These are phyloP conservation scores for Setomelanomma holmii DNA, from an alignment of 2,329 filamentous ascomycete species.

Conservation along the genomic window DNA sequence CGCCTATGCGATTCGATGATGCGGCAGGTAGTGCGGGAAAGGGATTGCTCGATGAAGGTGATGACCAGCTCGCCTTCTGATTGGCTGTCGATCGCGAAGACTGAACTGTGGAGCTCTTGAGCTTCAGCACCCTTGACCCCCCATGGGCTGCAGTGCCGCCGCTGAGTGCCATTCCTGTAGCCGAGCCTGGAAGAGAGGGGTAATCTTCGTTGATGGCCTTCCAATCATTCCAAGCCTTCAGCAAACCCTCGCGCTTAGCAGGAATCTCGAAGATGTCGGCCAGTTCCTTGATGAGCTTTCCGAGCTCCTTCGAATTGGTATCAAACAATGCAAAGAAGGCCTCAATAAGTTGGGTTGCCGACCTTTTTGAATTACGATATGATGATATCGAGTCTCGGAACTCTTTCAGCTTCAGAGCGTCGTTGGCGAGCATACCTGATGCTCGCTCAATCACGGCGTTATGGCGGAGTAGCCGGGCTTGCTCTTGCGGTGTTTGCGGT, in stretches of 20 bases:
- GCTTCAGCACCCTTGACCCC: slow-evolving; percentile 68
- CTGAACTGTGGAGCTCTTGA: slow-evolving; percentile 74
- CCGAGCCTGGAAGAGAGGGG: slow-evolving; percentile 78
- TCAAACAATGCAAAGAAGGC: slow-evolving; percentile 88
- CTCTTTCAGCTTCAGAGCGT: slow-evolving; percentile 73
- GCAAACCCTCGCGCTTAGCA: slow-evolving; percentile 72
- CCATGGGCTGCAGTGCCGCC: slow-evolving; percentile 56
- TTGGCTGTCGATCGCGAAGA: slow-evolving; percentile 68
- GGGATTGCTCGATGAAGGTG: slow-evolving; percentile 45
- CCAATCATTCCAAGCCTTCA: slow-evolving; percentile 93
- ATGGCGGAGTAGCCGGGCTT: slow-evolving; percentile 81
- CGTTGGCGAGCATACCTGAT: slow-evolving; percentile 78
- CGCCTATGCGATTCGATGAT: slow-evolving; percentile 37
- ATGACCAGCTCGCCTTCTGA: slow-evolving; percentile 65
- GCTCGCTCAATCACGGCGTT: slow-evolving; percentile 86
- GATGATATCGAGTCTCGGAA: slow-evolving; percentile 83
- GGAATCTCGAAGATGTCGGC: slow-evolving; percentile 91
- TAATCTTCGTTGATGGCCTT: slow-evolving; percentile 96
- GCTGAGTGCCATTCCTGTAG: slow-evolving; percentile 51
- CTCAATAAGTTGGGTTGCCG: slow-evolving; percentile 80
- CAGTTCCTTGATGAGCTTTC: slow-evolving; percentile 88
- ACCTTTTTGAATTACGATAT: slow-evolving; percentile 73
- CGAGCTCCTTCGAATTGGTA: slow-evolving; percentile 78
- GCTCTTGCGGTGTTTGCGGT: slow-evolving; percentile 72
- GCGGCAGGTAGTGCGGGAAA: slow-evolving; percentile 44